A percentile compares a stretch with the other conserved stretches of the same genome.
Conservation (phyloP, 2,329 filamentous ascomycete genomes). For the Fusarium decemcellulare region DNA sequence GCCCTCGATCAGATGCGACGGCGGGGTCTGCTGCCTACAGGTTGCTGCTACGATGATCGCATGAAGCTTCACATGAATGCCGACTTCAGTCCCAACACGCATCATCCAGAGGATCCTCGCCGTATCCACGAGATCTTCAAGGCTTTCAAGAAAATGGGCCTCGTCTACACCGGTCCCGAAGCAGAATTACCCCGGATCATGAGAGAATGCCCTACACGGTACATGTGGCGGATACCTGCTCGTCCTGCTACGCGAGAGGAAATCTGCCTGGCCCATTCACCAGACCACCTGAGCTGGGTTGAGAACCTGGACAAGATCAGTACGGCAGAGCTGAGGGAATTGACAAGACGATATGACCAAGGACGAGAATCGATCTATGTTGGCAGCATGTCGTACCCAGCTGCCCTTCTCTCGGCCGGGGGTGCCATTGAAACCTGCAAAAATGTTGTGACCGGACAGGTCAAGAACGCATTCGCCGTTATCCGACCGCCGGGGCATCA, state of each 20-base stretch:
- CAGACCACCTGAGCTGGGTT: slow-evolving; percentile 86
- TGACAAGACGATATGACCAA: slow-evolving; percentile 74
- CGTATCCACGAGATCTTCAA: slow-evolving; percentile 95
- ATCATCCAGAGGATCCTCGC: slow-evolving; percentile 94
- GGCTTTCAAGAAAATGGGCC: slow-evolving; percentile 84
- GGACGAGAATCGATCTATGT: slow-evolving; percentile 86
- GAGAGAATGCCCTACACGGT: slow-evolving; percentile 68
- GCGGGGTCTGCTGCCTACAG: slow-evolving; percentile 74
- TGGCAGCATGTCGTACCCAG: slow-evolving; percentile 84
- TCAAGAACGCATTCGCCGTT: slow-evolving; percentile 96
- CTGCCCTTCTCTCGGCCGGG: slow-evolving; percentile 87
- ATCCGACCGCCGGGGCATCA: slow-evolving; percentile 97
- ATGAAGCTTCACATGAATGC: slow-evolving; percentile 97
- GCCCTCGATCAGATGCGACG: slow-evolving; percentile 56
- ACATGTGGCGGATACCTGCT: slow-evolving; percentile 83
- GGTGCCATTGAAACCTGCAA: slow-evolving; percentile 97
- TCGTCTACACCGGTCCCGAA: slow-evolving; percentile 77
- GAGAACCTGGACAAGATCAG: slow-evolving; percentile 67
- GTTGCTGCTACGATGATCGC: slow-evolving; percentile 90
- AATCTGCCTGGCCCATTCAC: slow-evolving; percentile 83
- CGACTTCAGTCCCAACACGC: slow-evolving; percentile 78
- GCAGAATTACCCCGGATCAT: slow-evolving; percentile 67
- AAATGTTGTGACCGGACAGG: slow-evolving; percentile 84
- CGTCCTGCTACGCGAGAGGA: slow-evolving; percentile 85
- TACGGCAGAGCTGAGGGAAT: slow-evolving; percentile 75